phyloP scores from a whole-genome alignment of 2,329 filamentous ascomycete genomes.

The Dactylellina cionopaga region DNA sequence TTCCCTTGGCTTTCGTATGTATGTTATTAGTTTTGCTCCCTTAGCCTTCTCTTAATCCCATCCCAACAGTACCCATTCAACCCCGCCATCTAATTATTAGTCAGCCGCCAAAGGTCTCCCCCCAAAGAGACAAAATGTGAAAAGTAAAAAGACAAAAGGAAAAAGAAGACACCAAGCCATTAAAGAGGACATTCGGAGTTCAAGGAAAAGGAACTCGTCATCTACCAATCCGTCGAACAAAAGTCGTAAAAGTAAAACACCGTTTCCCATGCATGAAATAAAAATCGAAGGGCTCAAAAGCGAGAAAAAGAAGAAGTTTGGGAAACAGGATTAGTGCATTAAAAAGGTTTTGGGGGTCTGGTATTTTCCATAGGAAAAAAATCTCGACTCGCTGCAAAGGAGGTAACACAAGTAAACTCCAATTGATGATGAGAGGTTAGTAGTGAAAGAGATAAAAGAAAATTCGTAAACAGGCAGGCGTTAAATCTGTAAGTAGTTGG shows the following conservation, averaged over 20 bases:
- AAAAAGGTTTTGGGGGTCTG: conserved; percentile 23
- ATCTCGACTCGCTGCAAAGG: conserved; percentile 50
- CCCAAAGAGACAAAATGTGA: conserved; percentile 45
- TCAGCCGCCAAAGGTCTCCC: conserved; percentile 52
- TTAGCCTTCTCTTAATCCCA: not conserved
- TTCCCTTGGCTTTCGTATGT: conserved; percentile 11
- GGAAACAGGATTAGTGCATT: conserved; percentile 52
- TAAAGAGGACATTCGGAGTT: conserved; percentile 22
- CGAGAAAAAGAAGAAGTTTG: conserved; percentile 31
- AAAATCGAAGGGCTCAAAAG: conserved; percentile 53
- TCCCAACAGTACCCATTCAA: not conserved
- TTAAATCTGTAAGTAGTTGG: conserved; percentile 26
- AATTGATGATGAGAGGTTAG: conserved; percentile 42
- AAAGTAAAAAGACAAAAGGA: conserved; percentile 33
- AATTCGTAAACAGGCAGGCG: conserved; percentile 49
- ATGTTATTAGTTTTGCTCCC: conserved; percentile 32
- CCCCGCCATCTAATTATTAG: conserved; percentile 49
- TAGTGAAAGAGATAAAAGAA: conserved; percentile 29
- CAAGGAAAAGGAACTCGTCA: conserved; percentile 4
- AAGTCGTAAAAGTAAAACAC: conserved; percentile 47
- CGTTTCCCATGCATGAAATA: conserved; percentile 55
- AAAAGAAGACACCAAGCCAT: conserved; percentile 41
- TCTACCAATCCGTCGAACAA: conserved; percentile 44
- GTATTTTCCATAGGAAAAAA: conserved; percentile 37
- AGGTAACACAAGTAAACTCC: conserved; percentile 52